A percentile compares a stretch with the other conserved stretches of the same genome.
phyloP scores from a whole-genome alignment of 306 rosid species.

The Trifolium dubium region DNA sequence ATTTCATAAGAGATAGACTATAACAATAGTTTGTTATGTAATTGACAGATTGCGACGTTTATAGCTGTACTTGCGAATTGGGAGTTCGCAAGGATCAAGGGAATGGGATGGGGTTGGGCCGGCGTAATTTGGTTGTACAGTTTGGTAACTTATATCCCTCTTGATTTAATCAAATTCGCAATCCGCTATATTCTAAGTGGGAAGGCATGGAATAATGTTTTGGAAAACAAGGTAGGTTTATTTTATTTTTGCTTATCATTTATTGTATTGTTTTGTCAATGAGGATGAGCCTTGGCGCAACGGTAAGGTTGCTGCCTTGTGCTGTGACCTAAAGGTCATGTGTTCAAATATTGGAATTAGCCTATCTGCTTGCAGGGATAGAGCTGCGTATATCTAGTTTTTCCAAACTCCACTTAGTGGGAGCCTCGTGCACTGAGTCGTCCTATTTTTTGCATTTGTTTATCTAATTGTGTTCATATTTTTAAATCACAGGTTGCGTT shows the following conservation, averaged over 20 bases:
- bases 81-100: conserved; percentile 77
- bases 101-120: conserved; percentile 98
- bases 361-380: too few relatives aligned
- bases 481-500: conserved; percentile 74
- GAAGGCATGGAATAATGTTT: conserved; percentile 66
- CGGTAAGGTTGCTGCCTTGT: not conserved
- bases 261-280: not conserved
- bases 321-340: too few relatives aligned
- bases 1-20: not conserved
- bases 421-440: not conserved
- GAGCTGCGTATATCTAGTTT: too few relatives aligned
- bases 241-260: not conserved
- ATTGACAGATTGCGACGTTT: conserved; percentile 56
- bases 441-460: too few relatives aligned
- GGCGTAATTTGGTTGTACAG: conserved; percentile 90
- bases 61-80: conserved; percentile 88
- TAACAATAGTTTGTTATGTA: not conserved
- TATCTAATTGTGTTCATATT: not conserved
- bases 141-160: conserved; percentile 82
- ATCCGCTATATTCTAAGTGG: conserved; percentile 85
- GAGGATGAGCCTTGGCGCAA: not conserved
- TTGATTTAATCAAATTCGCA: conserved; percentile 82
- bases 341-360: too few relatives aligned
- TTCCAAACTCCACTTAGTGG: too few relatives aligned
- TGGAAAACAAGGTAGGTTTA: conserved; percentile 7